A percentile compares a stretch with the other conserved stretches of the same genome.
These are phyloP conservation scores for Zasmidium citrigriseum DNA, from an alignment of 2,329 filamentous ascomycete species.

Conservation along the genomic window DNA sequence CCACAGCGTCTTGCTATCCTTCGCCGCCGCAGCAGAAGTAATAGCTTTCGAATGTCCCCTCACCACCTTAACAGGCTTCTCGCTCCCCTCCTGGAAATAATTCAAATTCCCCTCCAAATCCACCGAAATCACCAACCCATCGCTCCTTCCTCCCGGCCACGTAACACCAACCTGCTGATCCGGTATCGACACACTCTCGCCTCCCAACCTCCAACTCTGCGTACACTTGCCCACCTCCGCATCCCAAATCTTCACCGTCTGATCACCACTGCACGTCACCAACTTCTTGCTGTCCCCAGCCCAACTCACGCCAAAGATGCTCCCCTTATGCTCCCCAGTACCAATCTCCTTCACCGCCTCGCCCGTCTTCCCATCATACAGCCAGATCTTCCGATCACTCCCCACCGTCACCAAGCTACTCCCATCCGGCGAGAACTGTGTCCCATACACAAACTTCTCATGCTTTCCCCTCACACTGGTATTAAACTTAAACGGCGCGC, in stretches of 20 bases:
- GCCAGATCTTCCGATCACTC: constrained; percentile 86
- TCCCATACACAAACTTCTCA: constrained; percentile 83
- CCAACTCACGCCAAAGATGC: constrained; percentile 92
- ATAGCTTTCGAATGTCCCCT: constrained; percentile 91
- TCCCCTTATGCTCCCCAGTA: constrained; percentile 79
- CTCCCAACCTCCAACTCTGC: constrained; percentile 83
- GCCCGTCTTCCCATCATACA: constrained; percentile 96
- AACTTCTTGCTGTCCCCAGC: constrained; percentile 80
- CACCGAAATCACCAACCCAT: constrained; percentile 86
- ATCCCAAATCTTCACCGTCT: constrained; percentile 95
- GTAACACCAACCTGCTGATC: constrained; percentile 95
- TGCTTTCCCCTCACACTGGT: constrained; percentile 77
- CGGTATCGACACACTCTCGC: constrained; percentile 69
- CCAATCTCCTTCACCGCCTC: constrained; percentile 76
- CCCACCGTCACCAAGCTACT: constrained; percentile 80
- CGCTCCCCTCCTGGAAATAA: constrained; percentile 75
- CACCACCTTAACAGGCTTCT: constrained; percentile 69
- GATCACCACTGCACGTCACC: constrained; percentile 89
- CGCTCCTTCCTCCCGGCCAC: constrained; percentile 78
- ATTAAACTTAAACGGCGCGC: constrained; percentile 94
- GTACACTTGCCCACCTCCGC: constrained; percentile 73
- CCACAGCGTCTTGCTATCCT: constrained; percentile 66
- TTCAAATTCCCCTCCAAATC: constrained; percentile 87
- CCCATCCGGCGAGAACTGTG: constrained; percentile 89
- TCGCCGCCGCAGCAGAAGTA: constrained; percentile 68